Percentiles rank a stretch among this genome's conserved stretches.
These are phyloP conservation scores for Claviceps sp. DNA, from an alignment of 2,329 filamentous ascomycete genomes.

Conservation along the genomic window DNA sequence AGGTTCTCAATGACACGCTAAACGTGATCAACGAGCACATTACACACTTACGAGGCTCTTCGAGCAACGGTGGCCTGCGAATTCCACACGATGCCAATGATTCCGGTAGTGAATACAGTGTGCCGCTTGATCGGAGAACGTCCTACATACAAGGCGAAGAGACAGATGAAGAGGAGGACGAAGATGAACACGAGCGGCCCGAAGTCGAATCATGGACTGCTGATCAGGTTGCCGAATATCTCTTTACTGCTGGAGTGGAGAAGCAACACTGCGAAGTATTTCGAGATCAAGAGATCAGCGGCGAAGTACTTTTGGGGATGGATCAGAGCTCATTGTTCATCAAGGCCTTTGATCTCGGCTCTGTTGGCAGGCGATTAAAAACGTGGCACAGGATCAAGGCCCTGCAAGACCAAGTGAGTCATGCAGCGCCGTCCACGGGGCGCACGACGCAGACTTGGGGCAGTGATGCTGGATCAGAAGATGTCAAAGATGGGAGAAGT, in stretches of 20 bases:
- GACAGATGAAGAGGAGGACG: conserved; percentile 92
- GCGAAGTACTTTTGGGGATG: conserved; percentile 87
- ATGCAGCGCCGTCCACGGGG: conserved; percentile 21
- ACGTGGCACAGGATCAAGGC: conserved; percentile 95
- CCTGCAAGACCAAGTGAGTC: conserved; percentile 74
- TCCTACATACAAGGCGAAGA: conserved; percentile 92
- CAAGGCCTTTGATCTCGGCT: conserved; percentile 87
- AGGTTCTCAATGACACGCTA: conserved; percentile 85
- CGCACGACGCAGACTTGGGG: conserved; percentile 44
- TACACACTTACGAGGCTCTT: conserved; percentile 58
- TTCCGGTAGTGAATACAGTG: conserved; percentile 84
- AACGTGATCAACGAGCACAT: conserved; percentile 97
- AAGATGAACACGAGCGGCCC: conserved; percentile 47
- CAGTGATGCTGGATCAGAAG: conserved; percentile 46
- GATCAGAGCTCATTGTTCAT: conserved; percentile 90
- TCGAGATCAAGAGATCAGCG: conserved; percentile 86
- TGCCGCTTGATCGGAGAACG: conserved; percentile 58
- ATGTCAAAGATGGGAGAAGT: conserved; percentile 35
- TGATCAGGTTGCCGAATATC: conserved; percentile 73
- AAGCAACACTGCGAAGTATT: conserved; percentile 88
- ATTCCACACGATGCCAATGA: conserved; percentile 51
- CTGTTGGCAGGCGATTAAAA: conserved; percentile 77
- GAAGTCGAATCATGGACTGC: conserved; percentile 74
- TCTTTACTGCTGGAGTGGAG: conserved; percentile 77
- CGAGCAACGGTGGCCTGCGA: conserved; percentile 37